phyloP scores from a whole-genome alignment of 768 basidiomycete species.

The Hortiboletus flavorubellus region DNA sequence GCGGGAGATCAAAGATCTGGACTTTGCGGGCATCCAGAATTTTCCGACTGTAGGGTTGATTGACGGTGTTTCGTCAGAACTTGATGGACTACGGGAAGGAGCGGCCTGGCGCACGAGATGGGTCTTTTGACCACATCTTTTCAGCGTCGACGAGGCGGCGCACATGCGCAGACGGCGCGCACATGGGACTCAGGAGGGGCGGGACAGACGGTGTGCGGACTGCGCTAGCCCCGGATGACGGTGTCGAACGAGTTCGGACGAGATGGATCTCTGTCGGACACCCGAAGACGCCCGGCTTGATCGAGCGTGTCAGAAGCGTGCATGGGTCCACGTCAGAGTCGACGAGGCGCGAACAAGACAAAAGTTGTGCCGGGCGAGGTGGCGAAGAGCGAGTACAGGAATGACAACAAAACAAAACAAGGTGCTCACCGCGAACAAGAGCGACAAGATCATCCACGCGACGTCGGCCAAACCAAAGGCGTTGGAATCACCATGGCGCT shows the following conservation, averaged over 20 bases:
- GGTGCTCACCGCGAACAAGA: neutral
- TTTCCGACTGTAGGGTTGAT: constrained; percentile 30
- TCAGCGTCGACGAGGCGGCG: constrained; percentile 25
- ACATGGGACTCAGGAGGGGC: constrained; percentile 31
- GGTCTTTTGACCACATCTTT: constrained; percentile 26
- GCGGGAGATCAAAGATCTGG: constrained; percentile 24
- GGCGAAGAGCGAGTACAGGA: constrained; percentile 1
- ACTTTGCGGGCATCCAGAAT: constrained; percentile 27
- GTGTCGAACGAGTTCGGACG: constrained; percentile 18
- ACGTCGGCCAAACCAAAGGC: constrained; percentile 8
- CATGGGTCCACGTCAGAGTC: constrained; percentile 13
- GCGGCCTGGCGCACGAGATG: constrained; percentile 19
- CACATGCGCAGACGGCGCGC: constrained; percentile 27
- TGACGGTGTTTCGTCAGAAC: constrained; percentile 28
- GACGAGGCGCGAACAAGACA: no score
- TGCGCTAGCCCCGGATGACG: constrained; percentile 19
- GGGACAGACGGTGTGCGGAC: constrained; percentile 27
- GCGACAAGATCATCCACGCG: constrained; percentile 16
- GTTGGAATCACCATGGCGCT: constrained; percentile 33
- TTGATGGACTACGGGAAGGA: constrained; percentile 30
- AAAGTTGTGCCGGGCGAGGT: constrained; percentile 17
- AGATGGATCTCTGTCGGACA: constrained; percentile 24
- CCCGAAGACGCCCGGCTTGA: constrained; percentile 21
- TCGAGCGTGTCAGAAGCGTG: constrained; percentile 10
- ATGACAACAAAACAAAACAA: constrained; percentile 34